Base-by-base conservation (phyloP, 2,329 filamentous ascomycete genomes). In the Magnaporthales sp. region DNA sequence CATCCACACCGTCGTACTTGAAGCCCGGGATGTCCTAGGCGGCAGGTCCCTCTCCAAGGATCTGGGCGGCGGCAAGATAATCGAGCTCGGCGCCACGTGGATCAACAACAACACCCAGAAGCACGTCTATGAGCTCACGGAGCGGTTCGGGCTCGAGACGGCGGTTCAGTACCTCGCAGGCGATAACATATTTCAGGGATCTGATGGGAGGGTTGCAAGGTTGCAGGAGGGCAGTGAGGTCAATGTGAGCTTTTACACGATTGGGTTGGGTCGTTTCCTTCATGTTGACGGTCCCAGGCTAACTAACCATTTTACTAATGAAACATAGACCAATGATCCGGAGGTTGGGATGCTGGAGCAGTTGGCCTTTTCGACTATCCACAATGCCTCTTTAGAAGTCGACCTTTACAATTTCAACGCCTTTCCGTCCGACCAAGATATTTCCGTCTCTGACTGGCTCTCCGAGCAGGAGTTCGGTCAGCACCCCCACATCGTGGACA, bases 61-160 rank as follows among this genome's bases (percentile, higher is more conserved):
- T 22, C 31, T 38, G 31, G 32, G 62, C 62, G 62, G 31, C 2
- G 30, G n/a, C n/a, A 46, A 27, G 30, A 10, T 63, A 30, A 63
- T 63, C 22, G 62, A 63, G 31, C 62, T 63, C 5, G 62, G 62
- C 30, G 62, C 62, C 62, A 63, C 62, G 3, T 63, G 62, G 62
- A 63, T 63, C 29, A 63, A 63, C 62, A 63, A 63, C 31, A 32
- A 63, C 1, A 63, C 62, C n/a, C 62, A 63, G 31, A 2, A 8
- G 1, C 30, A 63, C 3, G 62, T 63, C 19, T 63, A 63, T 31
- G 30, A 22, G 5, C 62, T 63, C n/a, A 38, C 31, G 62, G 31
- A 31, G 62, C 22, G 22, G 62, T 63, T 63, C 22, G 62, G 62
- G 13, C 62, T 63, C 1, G 62, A 63, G 29, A 63, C 62, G 4